Base-by-base conservation (phyloP, 108 stramenopile genomes). In the Skeletonema potamos region DNA sequence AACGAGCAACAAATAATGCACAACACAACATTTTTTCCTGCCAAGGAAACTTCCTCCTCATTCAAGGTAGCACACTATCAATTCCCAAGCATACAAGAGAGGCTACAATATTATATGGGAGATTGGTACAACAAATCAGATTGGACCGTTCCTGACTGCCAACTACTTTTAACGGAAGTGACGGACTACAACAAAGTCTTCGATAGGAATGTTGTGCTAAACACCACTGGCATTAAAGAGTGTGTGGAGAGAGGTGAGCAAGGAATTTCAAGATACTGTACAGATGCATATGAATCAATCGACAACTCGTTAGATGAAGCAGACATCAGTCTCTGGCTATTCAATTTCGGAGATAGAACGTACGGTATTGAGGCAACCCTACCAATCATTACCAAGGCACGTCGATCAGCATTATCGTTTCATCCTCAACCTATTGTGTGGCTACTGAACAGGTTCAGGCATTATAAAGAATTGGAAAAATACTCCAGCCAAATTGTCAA, bases 71-170 rank as follows among this genome's bases (percentile, higher is more conserved):
- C 36, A 11, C 11, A 11, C 36, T 56, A 56, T 27, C 55, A 56
- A 27, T 56, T 56, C n/a, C 55, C 55, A 56, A 56, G 55, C 55
- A n/a, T 56, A 10, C 26, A 56, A 56, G 10, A 56, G 55, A 26
- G 55, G 27, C 27, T 56, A 8, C 24, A 56, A 27, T 56, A 56
- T 56, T 56, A 56, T n/a, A 26, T 56, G 55, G 55, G 55, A 56
- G 55, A 56, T 11, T 56, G 55, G 55, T 56, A 37, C 36, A 37
- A 37, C 36, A 37, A 9, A 37, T 37, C 36, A 37, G 36, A 37
- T 37, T 37, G 36, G 34, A 36, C 7, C 10, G 34, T 10, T 36
- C 9, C 34, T 41, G 39, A 41, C 4, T 41, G 39, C 15, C 2
- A 41, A 0, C 15, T 41, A 2, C 15, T 41, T n/a, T n/a, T n/a